phyloP scores from a whole-genome alignment of 2,329 filamentous ascomycete species.

The Verticillium longisporum region DNA sequence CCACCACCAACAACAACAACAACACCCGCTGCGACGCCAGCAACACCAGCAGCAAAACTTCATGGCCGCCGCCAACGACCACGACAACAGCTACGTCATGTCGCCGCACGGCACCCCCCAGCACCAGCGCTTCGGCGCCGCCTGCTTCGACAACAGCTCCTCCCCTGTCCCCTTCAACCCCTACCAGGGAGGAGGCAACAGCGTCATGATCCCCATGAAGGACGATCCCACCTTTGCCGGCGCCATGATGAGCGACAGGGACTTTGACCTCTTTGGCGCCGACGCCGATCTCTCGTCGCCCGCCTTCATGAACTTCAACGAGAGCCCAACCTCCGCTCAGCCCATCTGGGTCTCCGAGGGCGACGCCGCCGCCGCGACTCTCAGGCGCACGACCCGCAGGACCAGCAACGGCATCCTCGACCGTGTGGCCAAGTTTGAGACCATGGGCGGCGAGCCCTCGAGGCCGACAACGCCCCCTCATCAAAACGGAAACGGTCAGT shows the following conservation, averaged over 20 bases:
- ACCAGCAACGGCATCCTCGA: slow-evolving; percentile 57
- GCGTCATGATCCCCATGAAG: slow-evolving; percentile 35
- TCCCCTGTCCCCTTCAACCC: slow-evolving; percentile 38
- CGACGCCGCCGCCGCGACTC: slow-evolving; percentile 21
- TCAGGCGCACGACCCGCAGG: slow-evolving; percentile 37
- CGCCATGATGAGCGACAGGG: slow-evolving; percentile 34
- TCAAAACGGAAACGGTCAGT: slow-evolving; percentile 54
- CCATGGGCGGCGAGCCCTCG: slow-evolving; percentile 34
- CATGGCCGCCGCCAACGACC: slow-evolving; percentile 24
- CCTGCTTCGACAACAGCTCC: slow-evolving; percentile 35
- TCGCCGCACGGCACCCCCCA: slow-evolving; percentile 51
- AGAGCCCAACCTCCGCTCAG: slow-evolving; percentile 32
- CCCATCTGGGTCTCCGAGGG: slow-evolving; percentile 44
- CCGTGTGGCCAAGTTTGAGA: slow-evolving; percentile 53
- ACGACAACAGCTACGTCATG: slow-evolving; percentile 48
- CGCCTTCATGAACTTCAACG: slow-evolving; percentile 41
- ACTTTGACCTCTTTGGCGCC: slow-evolving; percentile 43
- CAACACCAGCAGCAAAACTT: slow-evolving; percentile 18
- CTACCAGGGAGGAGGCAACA: slow-evolving; percentile 37
- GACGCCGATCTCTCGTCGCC: slow-evolving; percentile 41
- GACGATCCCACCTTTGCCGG: slow-evolving; percentile 20
- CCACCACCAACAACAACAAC: slow-evolving; percentile 22
- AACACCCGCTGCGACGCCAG: slow-evolving; percentile 23
- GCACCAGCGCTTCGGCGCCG: slow-evolving; percentile 43
- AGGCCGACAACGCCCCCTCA: slow-evolving; percentile 57